phyloP scores from a whole-genome alignment of 1,139 yeast species.

The Arxiozyma telluris region DNA sequence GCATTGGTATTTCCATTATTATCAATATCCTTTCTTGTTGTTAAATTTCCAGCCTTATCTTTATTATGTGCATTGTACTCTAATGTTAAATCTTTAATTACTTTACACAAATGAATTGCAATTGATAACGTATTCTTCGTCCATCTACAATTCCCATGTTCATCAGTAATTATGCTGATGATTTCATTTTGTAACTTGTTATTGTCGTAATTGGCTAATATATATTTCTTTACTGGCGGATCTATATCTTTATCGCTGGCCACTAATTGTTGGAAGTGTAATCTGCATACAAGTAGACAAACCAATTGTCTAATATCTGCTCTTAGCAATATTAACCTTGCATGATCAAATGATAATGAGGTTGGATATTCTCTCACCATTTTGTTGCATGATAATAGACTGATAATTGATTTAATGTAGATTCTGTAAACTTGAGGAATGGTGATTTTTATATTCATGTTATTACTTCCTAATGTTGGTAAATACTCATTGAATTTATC shows the following conservation, averaged over 20 bases:
- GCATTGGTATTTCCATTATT: background rate
- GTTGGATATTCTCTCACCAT: constrained; percentile 82
- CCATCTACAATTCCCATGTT: constrained; percentile 84
- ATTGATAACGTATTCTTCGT: constrained; percentile 70
- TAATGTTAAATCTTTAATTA: constrained; percentile 26
- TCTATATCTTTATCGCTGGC: constrained; percentile 33
- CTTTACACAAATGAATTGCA: constrained; percentile 59
- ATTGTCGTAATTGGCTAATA: constrained; percentile 22
- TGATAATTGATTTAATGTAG: constrained; percentile 34
- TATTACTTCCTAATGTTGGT: constrained; percentile 8
- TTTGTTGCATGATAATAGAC: constrained; percentile 63
- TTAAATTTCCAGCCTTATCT: background rate
- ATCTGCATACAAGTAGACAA: constrained; percentile 66
- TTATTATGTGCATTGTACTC: constrained; percentile 11
- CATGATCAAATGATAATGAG: constrained; percentile 79
- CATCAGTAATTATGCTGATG: constrained; percentile 73
- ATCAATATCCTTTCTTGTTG: background rate
- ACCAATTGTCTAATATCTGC: constrained; percentile 83
- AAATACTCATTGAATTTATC: constrained; percentile 31
- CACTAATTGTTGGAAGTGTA: constrained; percentile 63
- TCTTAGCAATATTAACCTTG: constrained; percentile 64
- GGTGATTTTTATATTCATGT: constrained; percentile 12
- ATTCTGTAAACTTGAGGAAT: constrained; percentile 24
- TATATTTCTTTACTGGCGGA: constrained; percentile 22
- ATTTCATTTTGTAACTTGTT: constrained; percentile 47